These are phyloP conservation scores for Annulohypoxylon moriforme DNA, from an alignment of 495 filamentous ascomycete species.

Conservation along the genomic window DNA sequence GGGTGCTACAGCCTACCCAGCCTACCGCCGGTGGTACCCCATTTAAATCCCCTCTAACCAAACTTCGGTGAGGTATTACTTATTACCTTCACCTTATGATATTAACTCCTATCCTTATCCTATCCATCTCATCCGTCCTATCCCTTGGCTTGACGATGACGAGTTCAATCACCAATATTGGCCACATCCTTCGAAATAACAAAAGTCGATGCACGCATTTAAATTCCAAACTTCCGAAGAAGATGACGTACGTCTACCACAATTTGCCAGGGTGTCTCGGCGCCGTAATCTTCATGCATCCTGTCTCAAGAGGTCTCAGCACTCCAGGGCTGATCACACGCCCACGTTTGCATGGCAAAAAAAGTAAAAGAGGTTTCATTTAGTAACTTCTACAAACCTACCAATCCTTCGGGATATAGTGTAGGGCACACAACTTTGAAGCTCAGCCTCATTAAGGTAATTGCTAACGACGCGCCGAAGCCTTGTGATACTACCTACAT, in stretches of 20 bases:
- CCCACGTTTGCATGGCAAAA: not conserved
- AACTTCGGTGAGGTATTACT: not conserved
- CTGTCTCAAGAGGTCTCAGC: not conserved
- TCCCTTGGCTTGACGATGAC: slow-evolving; percentile 16
- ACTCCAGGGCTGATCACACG: not conserved
- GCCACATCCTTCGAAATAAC: slow-evolving; percentile 4
- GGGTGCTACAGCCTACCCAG: not conserved
- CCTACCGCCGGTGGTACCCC: not conserved
- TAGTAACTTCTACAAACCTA: not conserved
- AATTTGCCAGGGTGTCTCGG: not conserved
- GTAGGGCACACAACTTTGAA: not conserved
- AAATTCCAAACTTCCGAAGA: slow-evolving; percentile 11
- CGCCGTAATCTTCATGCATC: slow-evolving; percentile 8
- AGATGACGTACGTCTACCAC: slow-evolving; percentile 15
- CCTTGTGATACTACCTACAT: not conserved
- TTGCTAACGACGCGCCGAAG: not conserved
- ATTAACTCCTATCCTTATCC: not conserved
- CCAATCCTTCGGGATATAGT: slow-evolving; percentile 6
- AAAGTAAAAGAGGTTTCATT: slow-evolving; percentile 10
- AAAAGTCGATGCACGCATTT: slow-evolving; percentile 3
- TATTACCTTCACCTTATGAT: slow-evolving; percentile 3
- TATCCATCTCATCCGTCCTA: not conserved
- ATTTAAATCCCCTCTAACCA: not conserved
- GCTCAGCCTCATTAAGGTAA: slow-evolving; percentile 21
- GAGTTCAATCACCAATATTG: slow-evolving; percentile 8